These are phyloP conservation scores for Aureobasidium sp. DNA, from an alignment of 2,329 filamentous ascomycete genomes.

Conservation along the genomic window DNA sequence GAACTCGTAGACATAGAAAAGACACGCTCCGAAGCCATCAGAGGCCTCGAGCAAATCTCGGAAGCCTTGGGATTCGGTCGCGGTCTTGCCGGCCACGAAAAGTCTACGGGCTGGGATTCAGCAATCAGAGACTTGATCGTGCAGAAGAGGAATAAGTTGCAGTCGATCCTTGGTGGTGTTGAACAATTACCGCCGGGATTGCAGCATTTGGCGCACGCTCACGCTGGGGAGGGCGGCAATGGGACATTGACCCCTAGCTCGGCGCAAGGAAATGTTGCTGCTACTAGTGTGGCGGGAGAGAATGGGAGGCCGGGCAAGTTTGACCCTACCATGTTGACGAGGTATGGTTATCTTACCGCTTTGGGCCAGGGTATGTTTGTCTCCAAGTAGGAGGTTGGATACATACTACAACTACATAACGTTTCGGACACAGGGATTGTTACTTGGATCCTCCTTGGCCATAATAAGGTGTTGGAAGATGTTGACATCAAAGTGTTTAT, in stretches of 20 bases:
- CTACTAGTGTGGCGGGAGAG: conserved; percentile 14
- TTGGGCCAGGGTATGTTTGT: conserved; percentile 30
- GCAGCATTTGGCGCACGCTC: conserved; percentile 52
- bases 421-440: background rate
- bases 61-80: conserved; percentile 42
- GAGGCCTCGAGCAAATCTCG: conserved; percentile 48
- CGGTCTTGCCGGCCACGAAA: conserved; percentile 31
- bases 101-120: conserved; percentile 50
- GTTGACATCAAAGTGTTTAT: too few relatives aligned
- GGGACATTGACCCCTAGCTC: conserved; percentile 9
- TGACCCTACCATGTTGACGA: conserved; percentile 31
- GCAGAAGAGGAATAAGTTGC: conserved; percentile 34
- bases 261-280: conserved; percentile 17
- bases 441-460: too few relatives aligned
- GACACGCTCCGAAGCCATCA: conserved; percentile 50
- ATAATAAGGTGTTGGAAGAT: too few relatives aligned
- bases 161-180: conserved; percentile 28
- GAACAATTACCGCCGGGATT: conserved; percentile 35
- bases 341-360: conserved; percentile 32
- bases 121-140: conserved; percentile 46
- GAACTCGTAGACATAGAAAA: conserved; percentile 50
- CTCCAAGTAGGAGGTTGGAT: conserved; percentile 11
- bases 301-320: conserved; percentile 19
- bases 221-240: conserved; percentile 17
- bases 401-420: background rate